Base-by-base conservation (phyloP, 2,329 filamentous ascomycete genomes). In the Botrytis tulipae region DNA sequence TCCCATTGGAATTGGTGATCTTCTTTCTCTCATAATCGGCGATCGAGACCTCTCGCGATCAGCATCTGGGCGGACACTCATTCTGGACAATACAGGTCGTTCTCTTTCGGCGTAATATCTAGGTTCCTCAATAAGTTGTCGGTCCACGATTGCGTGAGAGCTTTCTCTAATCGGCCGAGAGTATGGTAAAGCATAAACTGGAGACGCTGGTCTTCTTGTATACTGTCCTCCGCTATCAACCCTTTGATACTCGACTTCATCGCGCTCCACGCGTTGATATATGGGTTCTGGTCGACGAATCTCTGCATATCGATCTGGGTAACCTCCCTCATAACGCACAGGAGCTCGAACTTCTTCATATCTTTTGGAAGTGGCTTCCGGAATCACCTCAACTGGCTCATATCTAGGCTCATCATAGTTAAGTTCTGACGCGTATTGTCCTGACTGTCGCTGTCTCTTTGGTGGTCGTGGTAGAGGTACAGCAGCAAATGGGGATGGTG, bases 401-500 rank as follows among this genome's bases (percentile, higher is more conserved):
- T 84, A 83, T 76, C 83, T 82, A n/a, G 83, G 81, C 72, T 87
- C 86, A 65, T 85, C 84, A 73, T 85, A 84, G 67, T 82, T 82
- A 69, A 83, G 79, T 72, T 83, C 82, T 51, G 81, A 78, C 37
- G 81, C 82, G 73, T 84, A 84, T 67, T 83, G 83, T 62, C 83
- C 82, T 42, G 82, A 81, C 63, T 87, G 85, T 75, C 86, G 85
- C 78, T 86, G 85, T 69, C 89, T 86, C 80, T 91, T 91, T 76
- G 83, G 84, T 16, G 89, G 87, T 67, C 88, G 85, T 46, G 84
- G 81, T 74, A 86, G 85, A n/a, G 86, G 84, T 32, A 85, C 85
- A 29, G 85, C 85, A 74, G 83, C 83, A 69, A 90, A 81, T 14
- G 89, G 89, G 10, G 89, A 91, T 1, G 88, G 87, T 2, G 90